phyloP scores from a whole-genome alignment of 2,329 filamentous ascomycete genomes.

The Neoarthrinium moseri region DNA sequence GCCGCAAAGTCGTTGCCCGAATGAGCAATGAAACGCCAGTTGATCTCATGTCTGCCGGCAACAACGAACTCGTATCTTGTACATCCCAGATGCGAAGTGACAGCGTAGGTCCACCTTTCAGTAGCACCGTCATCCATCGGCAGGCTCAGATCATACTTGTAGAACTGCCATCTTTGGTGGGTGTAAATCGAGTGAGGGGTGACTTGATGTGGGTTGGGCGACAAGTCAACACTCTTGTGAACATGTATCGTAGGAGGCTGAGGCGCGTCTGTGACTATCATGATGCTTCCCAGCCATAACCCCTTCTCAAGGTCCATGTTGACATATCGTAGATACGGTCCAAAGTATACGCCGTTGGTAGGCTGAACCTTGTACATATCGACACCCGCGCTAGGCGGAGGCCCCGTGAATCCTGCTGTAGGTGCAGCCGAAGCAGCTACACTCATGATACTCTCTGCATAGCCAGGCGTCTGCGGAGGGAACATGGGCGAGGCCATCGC shows the following conservation, averaged over 20 bases:
- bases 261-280: slow-evolving; percentile 86
- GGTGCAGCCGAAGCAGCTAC: slow-evolving; percentile 73
- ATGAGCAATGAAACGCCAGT: slow-evolving; percentile 94
- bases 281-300: slow-evolving; percentile 87
- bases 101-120: slow-evolving; percentile 93
- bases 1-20: slow-evolving; percentile 95
- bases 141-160: slow-evolving; percentile 88
- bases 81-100: slow-evolving; percentile 94
- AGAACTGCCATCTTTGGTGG: slow-evolving; percentile 94
- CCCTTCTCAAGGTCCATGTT: slow-evolving; percentile 97
- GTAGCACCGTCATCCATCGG: slow-evolving; percentile 82
- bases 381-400: slow-evolving; percentile 84
- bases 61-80: slow-evolving; percentile 98
- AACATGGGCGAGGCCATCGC: slow-evolving; percentile 79
- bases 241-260: slow-evolving; percentile 96
- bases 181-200: slow-evolving; percentile 79
- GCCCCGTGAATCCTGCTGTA: slow-evolving; percentile 81
- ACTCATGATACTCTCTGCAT: slow-evolving; percentile 82
- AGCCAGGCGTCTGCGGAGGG: slow-evolving; percentile 78
- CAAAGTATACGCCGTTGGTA: slow-evolving; percentile 97
- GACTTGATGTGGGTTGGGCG: slow-evolving; percentile 87
- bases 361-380: slow-evolving; percentile 93
- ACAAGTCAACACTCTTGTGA: slow-evolving; percentile 85
- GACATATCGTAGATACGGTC: slow-evolving; percentile 89
- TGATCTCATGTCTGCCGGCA: slow-evolving; percentile 83